phyloP scores from a whole-genome alignment of 257 asterid species.

The Phtheirospermum japonicum region DNA sequence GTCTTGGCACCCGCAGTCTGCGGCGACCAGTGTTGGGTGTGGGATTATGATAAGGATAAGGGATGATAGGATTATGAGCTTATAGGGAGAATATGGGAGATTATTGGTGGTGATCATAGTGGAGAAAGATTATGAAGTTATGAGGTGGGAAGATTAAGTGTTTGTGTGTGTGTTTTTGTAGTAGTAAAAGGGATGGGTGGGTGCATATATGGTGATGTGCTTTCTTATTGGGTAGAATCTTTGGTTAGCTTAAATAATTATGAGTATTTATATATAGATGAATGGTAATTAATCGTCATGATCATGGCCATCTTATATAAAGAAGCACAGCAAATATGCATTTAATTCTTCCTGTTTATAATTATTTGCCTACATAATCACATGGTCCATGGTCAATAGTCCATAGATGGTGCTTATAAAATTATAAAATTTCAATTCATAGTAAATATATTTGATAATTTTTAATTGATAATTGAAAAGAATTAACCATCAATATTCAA shows the following conservation, averaged over 20 bases:
- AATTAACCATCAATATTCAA: too few relatives aligned
- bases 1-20: constrained; percentile 31
- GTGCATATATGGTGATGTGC: background rate
- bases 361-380: too few relatives aligned
- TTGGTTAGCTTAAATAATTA: too few relatives aligned
- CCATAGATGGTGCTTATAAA: too few relatives aligned
- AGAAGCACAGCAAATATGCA: too few relatives aligned
- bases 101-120: constrained; percentile 24
- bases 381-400: too few relatives aligned
- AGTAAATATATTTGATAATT: too few relatives aligned
- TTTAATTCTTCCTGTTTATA: too few relatives aligned
- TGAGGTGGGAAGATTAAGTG: constrained; percentile 14
- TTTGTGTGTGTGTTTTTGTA: constrained; percentile 24
- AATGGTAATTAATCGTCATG: too few relatives aligned
- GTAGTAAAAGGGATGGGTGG: constrained; percentile 25
- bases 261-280: background rate
- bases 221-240: background rate
- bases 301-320: too few relatives aligned
- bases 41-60: constrained; percentile 25
- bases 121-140: constrained; percentile 1
- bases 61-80: constrained; percentile 22
- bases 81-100: background rate
- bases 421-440: too few relatives aligned
- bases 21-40: background rate
- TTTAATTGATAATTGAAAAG: too few relatives aligned